A percentile compares a stretch with the other conserved stretches of the same genome.
These are phyloP conservation scores for Alnus glutinosa DNA, from an alignment of 306 rosid genomes.

Conservation along the genomic window DNA sequence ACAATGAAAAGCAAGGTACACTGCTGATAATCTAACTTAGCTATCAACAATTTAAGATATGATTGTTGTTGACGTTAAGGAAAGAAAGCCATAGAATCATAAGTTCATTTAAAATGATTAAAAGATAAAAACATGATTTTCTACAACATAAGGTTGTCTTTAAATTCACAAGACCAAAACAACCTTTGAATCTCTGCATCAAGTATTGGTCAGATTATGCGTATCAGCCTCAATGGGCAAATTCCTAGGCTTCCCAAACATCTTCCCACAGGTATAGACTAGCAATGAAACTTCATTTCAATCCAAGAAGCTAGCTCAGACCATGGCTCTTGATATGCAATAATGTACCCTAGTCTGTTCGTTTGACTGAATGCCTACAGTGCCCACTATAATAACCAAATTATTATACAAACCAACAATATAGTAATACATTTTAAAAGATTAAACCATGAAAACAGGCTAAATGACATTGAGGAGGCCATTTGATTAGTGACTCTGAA, in stretches of 20 bases:
- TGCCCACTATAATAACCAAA: not conserved
- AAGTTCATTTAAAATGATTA: too few relatives aligned
- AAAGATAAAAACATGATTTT: too few relatives aligned
- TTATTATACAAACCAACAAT: not conserved
- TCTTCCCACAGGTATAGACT: not conserved
- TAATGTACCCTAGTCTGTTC: not conserved
- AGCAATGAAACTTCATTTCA: not conserved
- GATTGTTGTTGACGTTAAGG: too few relatives aligned
- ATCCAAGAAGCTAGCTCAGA: not conserved
- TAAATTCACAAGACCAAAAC: too few relatives aligned
- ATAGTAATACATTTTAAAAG: not conserved
- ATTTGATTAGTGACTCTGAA: not conserved
- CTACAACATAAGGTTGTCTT: too few relatives aligned
- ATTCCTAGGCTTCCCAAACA: not conserved
- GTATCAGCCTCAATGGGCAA: not conserved
- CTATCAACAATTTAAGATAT: too few relatives aligned
- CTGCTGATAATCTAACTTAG: too few relatives aligned
- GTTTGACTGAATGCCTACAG: not conserved
- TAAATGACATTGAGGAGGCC: not conserved
- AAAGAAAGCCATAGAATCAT: too few relatives aligned
- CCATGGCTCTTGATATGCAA: not conserved
- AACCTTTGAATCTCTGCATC: not conserved
- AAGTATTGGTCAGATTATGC: not conserved
- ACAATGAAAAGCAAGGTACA: too few relatives aligned
- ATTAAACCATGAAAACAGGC: not conserved